Conservation (phyloP, 768 basidiomycete species). For the Leccinum obscurum region DNA sequence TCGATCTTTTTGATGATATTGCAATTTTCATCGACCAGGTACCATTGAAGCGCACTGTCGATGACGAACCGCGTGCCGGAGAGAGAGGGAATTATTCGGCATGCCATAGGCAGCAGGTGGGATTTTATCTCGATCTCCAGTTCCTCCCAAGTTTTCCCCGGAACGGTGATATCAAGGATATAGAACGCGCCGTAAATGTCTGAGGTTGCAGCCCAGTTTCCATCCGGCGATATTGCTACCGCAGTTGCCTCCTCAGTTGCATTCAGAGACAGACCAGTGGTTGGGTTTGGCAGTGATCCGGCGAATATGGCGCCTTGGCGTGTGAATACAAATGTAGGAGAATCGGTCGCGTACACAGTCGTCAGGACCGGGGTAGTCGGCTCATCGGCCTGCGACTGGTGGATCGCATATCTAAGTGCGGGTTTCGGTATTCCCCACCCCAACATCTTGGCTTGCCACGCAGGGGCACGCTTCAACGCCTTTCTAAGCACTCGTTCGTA, state of each 20-base stretch:
- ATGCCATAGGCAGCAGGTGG: not conserved
- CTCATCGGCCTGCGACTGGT: not conserved
- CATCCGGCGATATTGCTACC: constrained; percentile 22
- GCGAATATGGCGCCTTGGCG: not conserved
- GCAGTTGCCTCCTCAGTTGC: not conserved
- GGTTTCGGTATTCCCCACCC: constrained; percentile 9
- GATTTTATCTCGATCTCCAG: not conserved
- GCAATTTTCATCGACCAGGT: constrained; percentile 5
- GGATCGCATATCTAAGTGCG: not conserved
- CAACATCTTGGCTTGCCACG: constrained; percentile 5
- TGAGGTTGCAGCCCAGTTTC: constrained; percentile 17
- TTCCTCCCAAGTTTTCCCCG: constrained; percentile 7
- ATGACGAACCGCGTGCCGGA: constrained; percentile 16
- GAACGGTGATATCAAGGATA: constrained; percentile 6
- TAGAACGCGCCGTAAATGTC: constrained; percentile 6
- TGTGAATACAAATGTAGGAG: constrained; percentile 10
- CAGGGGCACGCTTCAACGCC: not conserved
- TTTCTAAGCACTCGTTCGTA: not conserved
- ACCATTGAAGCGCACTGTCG: not conserved
- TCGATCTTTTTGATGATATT: constrained; percentile 11
- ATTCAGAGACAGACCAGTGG: not conserved
- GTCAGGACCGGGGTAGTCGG: not conserved
- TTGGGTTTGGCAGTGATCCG: not conserved
- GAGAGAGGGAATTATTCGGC: not conserved
- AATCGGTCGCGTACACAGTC: constrained; percentile 1